phyloP scores from a whole-genome alignment of 2,329 filamentous ascomycete genomes.

The Chaetomium sp. region DNA sequence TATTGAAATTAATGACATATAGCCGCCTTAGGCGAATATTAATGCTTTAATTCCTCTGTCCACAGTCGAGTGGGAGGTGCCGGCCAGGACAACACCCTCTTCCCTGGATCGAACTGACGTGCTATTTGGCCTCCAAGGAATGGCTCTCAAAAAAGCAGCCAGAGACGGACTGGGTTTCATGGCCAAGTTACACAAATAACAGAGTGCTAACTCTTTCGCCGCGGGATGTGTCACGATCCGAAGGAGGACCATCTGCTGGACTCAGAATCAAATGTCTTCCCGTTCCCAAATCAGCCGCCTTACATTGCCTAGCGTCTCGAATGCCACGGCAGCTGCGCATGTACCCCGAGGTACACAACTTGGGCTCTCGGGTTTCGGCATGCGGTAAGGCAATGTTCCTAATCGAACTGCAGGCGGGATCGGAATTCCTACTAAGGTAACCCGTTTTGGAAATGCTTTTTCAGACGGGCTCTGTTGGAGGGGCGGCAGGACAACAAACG shows the following conservation, averaged over 20 bases:
- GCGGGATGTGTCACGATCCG: constrained; percentile 9
- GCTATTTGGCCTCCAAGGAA: neutral
- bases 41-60: neutral
- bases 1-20: neutral
- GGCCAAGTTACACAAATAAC: neutral
- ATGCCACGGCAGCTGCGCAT: neutral
- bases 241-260: neutral
- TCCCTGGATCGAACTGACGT: neutral
- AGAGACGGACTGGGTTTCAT: neutral
- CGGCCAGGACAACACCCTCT: neutral
- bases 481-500: neutral
- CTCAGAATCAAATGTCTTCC: neutral
- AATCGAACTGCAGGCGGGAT: neutral
- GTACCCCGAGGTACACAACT: neutral
- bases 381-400: too few species aligned
- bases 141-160: neutral
- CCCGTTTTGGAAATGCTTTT: neutral
- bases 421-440: neutral
- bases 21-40: constrained; percentile 1
- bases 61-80: neutral
- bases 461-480: neutral
- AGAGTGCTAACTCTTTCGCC: neutral
- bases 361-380: neutral
- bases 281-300: neutral
- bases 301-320: neutral